Evolutionary conservation across 495 filamentous ascomycete genomes (phyloP).

Genomic region (Neurospora sublineolata): DNA sequence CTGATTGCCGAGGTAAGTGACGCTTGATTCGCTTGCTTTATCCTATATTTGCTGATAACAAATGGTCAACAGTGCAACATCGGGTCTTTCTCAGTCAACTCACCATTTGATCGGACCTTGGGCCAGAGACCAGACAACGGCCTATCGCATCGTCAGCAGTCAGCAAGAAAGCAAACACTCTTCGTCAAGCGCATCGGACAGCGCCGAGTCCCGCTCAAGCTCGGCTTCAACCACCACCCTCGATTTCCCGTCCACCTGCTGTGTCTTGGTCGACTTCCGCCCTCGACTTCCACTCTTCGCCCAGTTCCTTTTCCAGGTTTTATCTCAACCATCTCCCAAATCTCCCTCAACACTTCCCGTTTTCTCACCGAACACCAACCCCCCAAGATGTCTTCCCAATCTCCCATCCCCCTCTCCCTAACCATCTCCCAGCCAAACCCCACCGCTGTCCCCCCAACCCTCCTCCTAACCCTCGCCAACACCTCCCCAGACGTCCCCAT

Average conservation of each 20-base stretch:
- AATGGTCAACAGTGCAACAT: neutral
- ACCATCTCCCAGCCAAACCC: neutral
- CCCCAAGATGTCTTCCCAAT: neutral
- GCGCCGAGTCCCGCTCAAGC: neutral
- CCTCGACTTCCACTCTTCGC: neutral
- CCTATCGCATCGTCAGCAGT: neutral
- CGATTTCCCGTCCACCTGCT: neutral
- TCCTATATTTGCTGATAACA: neutral
- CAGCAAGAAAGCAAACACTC: neutral
- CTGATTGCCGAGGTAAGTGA: neutral
- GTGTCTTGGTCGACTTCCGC: neutral
- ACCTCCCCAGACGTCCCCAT: conserved; percentile 22
- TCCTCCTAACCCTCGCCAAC: conserved; percentile 30
- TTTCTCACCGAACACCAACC: neutral
- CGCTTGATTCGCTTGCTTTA: neutral
- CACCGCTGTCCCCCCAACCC: conserved; percentile 4
- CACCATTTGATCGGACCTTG: neutral
- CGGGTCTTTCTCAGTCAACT: neutral
- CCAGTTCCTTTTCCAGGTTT: neutral
- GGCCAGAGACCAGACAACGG: neutral
- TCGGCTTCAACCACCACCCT: neutral
- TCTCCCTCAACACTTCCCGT: neutral
- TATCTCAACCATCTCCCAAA: neutral
- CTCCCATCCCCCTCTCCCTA: neutral
- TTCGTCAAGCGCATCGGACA: neutral